Evolutionary conservation across 768 basidiomycete species (phyloP).

Genomic region (Panaeolus papilionaceus): DNA sequence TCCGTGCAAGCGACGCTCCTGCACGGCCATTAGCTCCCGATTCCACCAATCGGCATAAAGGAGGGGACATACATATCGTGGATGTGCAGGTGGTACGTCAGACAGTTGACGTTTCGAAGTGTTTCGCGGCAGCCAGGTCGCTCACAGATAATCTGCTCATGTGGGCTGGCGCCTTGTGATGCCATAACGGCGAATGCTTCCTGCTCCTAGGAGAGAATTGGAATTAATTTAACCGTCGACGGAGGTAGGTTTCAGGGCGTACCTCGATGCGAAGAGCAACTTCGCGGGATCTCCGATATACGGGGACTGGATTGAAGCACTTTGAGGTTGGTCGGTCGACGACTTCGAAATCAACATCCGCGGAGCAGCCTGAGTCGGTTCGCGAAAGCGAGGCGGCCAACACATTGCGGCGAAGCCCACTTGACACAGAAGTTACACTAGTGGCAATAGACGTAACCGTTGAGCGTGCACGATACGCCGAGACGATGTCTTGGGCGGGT

Average conservation of each 20-base stretch:
- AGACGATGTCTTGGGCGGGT: constrained; percentile 47
- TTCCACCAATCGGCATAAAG: neutral
- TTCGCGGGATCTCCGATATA: constrained; percentile 13
- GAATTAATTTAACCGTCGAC: neutral
- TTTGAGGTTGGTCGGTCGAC: constrained; percentile 2
- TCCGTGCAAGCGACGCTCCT: constrained; percentile 9
- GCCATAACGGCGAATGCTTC: constrained; percentile 43
- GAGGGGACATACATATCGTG: constrained; percentile 50
- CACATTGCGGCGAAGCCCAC: neutral
- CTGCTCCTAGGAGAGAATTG: constrained; percentile 21
- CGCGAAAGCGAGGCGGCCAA: neutral
- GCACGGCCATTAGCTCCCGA: constrained; percentile 37
- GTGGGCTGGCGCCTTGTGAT: constrained; percentile 18
- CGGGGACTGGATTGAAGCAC: neutral
- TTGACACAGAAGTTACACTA: neutral
- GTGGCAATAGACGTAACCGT: constrained; percentile 25
- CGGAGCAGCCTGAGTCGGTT: neutral
- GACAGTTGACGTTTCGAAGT: constrained; percentile 46
- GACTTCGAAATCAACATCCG: constrained; percentile 11
- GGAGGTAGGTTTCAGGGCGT: constrained; percentile 1
- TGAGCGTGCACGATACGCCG: constrained; percentile 44
- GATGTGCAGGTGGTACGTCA: constrained; percentile 61
- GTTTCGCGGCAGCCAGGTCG: constrained; percentile 53
- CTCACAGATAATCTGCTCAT: constrained; percentile 46
- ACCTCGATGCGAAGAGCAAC: constrained; percentile 12